Evolutionary conservation across 2,329 filamentous ascomycete species (phyloP).

Genomic region (Diplocarpon rosae): DNA sequence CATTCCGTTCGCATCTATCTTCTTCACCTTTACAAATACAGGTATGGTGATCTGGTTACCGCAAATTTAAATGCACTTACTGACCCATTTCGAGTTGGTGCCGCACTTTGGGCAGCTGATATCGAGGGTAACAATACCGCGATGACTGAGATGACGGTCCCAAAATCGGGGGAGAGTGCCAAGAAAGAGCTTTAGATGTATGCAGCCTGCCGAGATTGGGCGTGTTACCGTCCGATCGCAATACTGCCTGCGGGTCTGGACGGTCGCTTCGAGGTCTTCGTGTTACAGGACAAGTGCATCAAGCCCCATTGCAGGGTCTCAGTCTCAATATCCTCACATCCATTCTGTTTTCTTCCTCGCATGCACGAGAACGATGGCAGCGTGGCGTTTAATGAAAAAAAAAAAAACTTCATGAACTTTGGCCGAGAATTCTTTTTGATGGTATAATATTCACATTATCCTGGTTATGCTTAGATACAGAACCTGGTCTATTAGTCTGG

Average conservation of each 20-base stretch:
- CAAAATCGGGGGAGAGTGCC: slow-evolving; percentile 8
- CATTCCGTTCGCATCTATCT: slow-evolving; percentile 68
- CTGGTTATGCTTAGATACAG: not conserved
- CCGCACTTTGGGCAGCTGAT: slow-evolving; percentile 88
- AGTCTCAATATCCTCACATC: not conserved
- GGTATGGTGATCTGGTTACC: slow-evolving; percentile 32
- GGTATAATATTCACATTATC: not conserved
- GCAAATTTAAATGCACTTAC: slow-evolving; percentile 14
- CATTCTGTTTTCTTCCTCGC: slow-evolving; percentile 2
- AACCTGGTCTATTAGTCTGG: not conserved
- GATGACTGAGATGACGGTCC: slow-evolving; percentile 20
- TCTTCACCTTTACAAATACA: slow-evolving; percentile 85
- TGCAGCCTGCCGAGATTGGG: slow-evolving; percentile 18
- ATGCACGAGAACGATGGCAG: not conserved
- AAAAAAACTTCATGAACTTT: too few species aligned
- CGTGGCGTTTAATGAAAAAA: slow-evolving; percentile 4
- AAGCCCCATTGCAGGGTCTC: slow-evolving; percentile 3
- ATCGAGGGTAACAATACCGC: slow-evolving; percentile 41
- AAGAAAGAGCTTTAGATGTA: slow-evolving; percentile 15
- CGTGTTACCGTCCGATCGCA: slow-evolving; percentile 4
- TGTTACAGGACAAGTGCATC: slow-evolving; percentile 9
- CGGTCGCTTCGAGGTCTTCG: slow-evolving; percentile 5
- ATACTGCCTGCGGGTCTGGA: slow-evolving; percentile 5
- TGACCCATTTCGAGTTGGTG: slow-evolving; percentile 50
- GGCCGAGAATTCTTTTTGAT: not conserved